phyloP scores from a whole-genome alignment of 164 flowering plant species.

The Santalum album region DNA sequence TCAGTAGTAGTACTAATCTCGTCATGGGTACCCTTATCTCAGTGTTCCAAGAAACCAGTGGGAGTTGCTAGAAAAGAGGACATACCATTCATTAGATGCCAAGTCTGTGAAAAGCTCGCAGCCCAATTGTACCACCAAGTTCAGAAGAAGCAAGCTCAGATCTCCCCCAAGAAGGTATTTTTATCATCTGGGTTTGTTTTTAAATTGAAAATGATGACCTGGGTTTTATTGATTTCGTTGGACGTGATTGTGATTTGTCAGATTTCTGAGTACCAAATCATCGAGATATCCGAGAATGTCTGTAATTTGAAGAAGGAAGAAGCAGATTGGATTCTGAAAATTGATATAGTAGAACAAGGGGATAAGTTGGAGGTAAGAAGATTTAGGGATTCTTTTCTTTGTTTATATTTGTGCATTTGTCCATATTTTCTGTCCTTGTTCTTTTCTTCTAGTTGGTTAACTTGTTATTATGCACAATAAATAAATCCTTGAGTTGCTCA shows the following conservation, averaged over 20 bases:
- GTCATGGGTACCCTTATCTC: slow-evolving; percentile 27
- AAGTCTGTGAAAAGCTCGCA: slow-evolving; percentile 77
- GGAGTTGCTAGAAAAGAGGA: slow-evolving; percentile 67
- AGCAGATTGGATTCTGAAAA: slow-evolving; percentile 81
- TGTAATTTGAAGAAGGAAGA: slow-evolving; percentile 92
- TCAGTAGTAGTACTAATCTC: slow-evolving; percentile 19
- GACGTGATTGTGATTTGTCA: slow-evolving; percentile 13
- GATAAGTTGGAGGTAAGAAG: slow-evolving; percentile 54
- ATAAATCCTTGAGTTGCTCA: no score
- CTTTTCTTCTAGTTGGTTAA: no score
- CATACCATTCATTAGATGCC: slow-evolving; percentile 75
- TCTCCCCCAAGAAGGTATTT: slow-evolving; percentile 76
- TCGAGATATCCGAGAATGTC: slow-evolving; percentile 82
- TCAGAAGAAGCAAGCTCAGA: slow-evolving; percentile 48
- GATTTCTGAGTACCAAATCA: slow-evolving; percentile 79
- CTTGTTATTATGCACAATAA: no score
- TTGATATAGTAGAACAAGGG: slow-evolving; percentile 76
- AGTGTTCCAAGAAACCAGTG: slow-evolving; percentile 42
- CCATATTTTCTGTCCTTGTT: not conserved
- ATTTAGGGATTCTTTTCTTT: no score
- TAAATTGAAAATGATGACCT: not conserved
- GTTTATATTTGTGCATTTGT: not conserved
- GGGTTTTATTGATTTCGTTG: slow-evolving; percentile 2
- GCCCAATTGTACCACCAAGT: slow-evolving; percentile 49
- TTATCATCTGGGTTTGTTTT: slow-evolving; percentile 7